Conservation (phyloP, 495 filamentous ascomycete genomes). For the Aspergillus biplanus region DNA sequence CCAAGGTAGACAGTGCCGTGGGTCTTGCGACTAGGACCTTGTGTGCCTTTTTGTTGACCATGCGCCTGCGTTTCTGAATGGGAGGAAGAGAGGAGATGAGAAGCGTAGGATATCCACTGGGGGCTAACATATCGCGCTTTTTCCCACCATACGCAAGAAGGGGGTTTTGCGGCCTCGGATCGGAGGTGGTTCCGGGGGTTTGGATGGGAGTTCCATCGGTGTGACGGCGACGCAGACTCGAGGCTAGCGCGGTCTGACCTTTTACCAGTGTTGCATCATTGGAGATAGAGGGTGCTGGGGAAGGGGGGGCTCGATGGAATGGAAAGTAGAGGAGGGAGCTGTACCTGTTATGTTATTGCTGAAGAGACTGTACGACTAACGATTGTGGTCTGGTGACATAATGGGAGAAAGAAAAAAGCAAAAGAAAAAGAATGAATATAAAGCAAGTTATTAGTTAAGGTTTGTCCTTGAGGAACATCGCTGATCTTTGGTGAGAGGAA, state of each 20-base stretch:
- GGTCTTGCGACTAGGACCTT: constrained; percentile 30
- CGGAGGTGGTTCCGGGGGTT: neutral
- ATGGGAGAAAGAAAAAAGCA: neutral
- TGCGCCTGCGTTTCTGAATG: constrained; percentile 32
- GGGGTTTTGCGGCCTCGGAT: constrained; percentile 20
- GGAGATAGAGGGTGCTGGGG: constrained; percentile 34
- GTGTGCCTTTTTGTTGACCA: constrained; percentile 25
- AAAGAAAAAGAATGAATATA: neutral
- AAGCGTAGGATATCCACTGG: constrained; percentile 13
- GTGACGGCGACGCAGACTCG: constrained; percentile 19
- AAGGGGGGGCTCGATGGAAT: neutral
- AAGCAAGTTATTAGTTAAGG: constrained; percentile 1
- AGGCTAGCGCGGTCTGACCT: constrained; percentile 56
- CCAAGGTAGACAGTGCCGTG: constrained; percentile 25
- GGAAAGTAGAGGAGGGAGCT: constrained; percentile 6
- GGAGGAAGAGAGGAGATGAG: constrained; percentile 8
- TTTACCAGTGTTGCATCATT: constrained; percentile 67
- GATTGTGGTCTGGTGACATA: no score
- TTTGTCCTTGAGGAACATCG: neutral
- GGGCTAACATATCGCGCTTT: neutral
- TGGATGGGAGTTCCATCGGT: constrained; percentile 33
- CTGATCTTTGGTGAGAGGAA: neutral
- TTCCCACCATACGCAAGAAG: constrained; percentile 8
- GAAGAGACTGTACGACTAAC: neutral
- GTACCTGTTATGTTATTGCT: constrained; percentile 8